phyloP scores from a whole-genome alignment of 2,329 filamentous ascomycete genomes.

The Myriosclerotinia scirpicola region DNA sequence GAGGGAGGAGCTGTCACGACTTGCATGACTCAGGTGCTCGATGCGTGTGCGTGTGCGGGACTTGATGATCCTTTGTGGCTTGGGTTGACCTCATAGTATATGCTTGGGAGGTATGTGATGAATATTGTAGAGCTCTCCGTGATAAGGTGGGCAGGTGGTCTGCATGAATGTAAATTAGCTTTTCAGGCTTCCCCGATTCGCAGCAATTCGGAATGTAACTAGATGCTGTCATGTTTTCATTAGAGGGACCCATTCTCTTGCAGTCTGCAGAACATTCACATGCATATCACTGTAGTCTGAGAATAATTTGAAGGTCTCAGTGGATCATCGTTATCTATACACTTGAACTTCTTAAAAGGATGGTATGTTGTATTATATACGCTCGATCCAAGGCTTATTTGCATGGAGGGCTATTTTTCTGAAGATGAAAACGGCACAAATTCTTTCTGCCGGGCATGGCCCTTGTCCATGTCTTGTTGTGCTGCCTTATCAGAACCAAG shows the following conservation, averaged over 20 bases:
- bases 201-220: not conserved
- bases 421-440: not conserved
- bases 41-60: not conserved
- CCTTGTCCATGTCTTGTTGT: too few species aligned
- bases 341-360: too few species aligned
- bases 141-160: not conserved
- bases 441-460: not conserved
- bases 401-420: not conserved
- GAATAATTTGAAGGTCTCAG: too few species aligned
- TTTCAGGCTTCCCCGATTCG: not conserved
- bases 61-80: not conserved
- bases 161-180: not conserved
- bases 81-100: not conserved
- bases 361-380: too few species aligned
- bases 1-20: not conserved
- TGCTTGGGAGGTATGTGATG: not conserved
- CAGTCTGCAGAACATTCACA: too few species aligned
- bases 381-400: too few species aligned
- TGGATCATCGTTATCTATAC: too few species aligned
- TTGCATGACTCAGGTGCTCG: not conserved
- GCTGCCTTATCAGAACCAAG: too few species aligned
- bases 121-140: not conserved
- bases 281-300: too few species aligned
- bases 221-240: too few species aligned
- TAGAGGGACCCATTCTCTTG: too few species aligned